Conservation (phyloP, 805 yeast species). For the Wickerhamiella spandovensis region DNA sequence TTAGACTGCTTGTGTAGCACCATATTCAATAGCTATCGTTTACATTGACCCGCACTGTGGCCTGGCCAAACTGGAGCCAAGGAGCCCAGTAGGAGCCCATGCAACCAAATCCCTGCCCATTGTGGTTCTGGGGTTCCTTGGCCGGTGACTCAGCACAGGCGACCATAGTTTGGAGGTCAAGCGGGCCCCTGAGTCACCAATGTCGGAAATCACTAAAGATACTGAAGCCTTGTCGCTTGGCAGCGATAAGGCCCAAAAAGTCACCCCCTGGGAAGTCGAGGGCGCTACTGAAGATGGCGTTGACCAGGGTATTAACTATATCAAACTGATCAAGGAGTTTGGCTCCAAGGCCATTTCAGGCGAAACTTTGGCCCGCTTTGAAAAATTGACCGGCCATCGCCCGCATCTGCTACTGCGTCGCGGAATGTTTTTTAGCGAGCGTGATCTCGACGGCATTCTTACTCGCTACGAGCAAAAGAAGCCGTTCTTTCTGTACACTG, state of each 20-base stretch:
- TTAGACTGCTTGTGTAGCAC: too few species aligned
- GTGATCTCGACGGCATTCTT: constrained; percentile 50
- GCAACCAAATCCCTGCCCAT: too few species aligned
- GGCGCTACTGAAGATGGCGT: constrained; percentile 95
- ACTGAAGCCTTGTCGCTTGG: constrained; percentile 7
- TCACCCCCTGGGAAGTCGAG: constrained; percentile 98
- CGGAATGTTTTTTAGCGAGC: constrained; percentile 85
- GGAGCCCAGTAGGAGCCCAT: too few species aligned
- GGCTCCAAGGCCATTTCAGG: constrained; percentile 65
- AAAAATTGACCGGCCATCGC: constrained; percentile 68
- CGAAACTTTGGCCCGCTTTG: constrained; percentile 66
- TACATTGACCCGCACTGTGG: too few species aligned
- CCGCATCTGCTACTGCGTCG: constrained; percentile 86
- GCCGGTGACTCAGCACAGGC: background rate
- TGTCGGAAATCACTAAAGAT: constrained; percentile 16
- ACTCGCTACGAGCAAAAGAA: constrained; percentile 89
- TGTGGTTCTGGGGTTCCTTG: too few species aligned
- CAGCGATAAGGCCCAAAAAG: constrained; percentile 31
- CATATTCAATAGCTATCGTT: too few species aligned
- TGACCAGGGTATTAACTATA: constrained; percentile 84
- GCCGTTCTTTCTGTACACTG: constrained; percentile 90
- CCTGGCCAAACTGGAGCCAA: too few species aligned
- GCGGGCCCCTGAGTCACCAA: background rate
- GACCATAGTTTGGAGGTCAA: background rate
- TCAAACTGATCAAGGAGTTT: constrained; percentile 70